Percentiles rank a stretch among this genome's conserved stretches.
phyloP scores from a whole-genome alignment of 176 grass and related monocot genomes.

The Zea luxurians region DNA sequence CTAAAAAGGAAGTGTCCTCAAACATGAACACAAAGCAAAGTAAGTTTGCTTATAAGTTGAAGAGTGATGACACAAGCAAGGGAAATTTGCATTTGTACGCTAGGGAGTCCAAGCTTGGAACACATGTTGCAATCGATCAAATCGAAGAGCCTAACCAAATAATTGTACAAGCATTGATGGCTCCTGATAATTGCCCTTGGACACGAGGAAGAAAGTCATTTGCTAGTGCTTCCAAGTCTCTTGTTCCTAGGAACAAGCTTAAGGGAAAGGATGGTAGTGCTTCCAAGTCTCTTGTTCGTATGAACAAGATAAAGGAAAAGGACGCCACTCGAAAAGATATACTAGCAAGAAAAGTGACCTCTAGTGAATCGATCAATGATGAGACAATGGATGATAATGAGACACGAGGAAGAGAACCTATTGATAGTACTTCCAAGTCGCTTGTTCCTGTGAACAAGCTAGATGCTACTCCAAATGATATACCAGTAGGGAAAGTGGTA shows the following conservation, averaged over 20 bases:
- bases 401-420: constrained; percentile 26
- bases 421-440: constrained; percentile 31
- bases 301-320: neutral
- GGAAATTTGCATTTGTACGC: constrained; percentile 4
- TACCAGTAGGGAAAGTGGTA: neutral
- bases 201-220: constrained; percentile 36
- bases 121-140: neutral
- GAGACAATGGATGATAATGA: constrained; percentile 34
- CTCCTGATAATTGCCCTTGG: constrained; percentile 52
- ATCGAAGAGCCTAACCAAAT: constrained; percentile 14
- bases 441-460: constrained; percentile 29
- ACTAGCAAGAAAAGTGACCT: neutral
- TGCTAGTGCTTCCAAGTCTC: constrained; percentile 28
- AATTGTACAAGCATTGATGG: constrained; percentile 60
- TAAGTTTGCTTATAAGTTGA: constrained; percentile 14
- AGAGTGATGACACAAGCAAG: constrained; percentile 3
- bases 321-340: neutral
- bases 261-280: constrained; percentile 25
- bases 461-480: neutral
- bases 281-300: constrained; percentile 3
- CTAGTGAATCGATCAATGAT: neutral
- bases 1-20: neutral
- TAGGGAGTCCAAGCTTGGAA: constrained; percentile 10
- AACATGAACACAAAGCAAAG: constrained; percentile 15
- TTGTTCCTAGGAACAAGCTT: constrained; percentile 31